phyloP scores from a whole-genome alignment of 805 yeast genomes.

The Yarrowia divulgata region DNA sequence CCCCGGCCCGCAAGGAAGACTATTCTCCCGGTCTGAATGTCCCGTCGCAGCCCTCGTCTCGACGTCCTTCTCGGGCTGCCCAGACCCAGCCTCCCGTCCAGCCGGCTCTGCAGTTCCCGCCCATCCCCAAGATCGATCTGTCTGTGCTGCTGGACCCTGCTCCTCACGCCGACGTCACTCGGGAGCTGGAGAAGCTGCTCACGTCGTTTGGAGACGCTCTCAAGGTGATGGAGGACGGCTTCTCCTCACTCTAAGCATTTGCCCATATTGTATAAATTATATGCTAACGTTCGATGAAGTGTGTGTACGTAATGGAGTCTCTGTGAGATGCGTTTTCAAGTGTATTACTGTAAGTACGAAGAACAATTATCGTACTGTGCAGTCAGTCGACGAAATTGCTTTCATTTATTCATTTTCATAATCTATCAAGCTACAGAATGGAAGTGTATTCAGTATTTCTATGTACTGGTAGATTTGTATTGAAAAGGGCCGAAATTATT shows the following conservation, averaged over 20 bases:
- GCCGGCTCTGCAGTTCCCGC: constrained; percentile 39
- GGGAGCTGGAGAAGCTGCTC: constrained; percentile 50
- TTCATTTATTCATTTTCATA: too few relatives aligned
- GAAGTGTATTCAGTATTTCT: too few relatives aligned
- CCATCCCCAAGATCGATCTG: constrained; percentile 50
- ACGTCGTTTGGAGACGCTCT: constrained; percentile 47
- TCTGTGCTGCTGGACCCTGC: constrained; percentile 52
- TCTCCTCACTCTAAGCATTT: constrained; percentile 14
- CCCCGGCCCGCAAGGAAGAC: constrained; percentile 23
- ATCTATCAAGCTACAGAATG: too few relatives aligned
- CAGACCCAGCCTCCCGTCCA: constrained; percentile 36
- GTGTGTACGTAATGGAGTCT: too few relatives aligned
- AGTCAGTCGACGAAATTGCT: too few relatives aligned
- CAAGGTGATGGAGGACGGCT: constrained; percentile 41
- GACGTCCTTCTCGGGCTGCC: constrained; percentile 32
- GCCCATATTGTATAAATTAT: constrained; percentile 25
- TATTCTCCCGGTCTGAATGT: background rate
- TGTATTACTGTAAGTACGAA: too few relatives aligned
- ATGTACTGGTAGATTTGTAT: too few relatives aligned
- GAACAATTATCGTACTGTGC: too few relatives aligned
- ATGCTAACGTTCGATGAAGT: constrained; percentile 23
- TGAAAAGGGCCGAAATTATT: too few relatives aligned
- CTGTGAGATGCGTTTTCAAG: too few relatives aligned
- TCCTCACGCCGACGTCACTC: constrained; percentile 48
- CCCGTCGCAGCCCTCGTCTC: constrained; percentile 18